Percentiles rank a stretch among this genome's conserved stretches.
Evolutionary conservation across 805 yeast species (phyloP).

Genomic region (Saturnispora sanitii): DNA sequence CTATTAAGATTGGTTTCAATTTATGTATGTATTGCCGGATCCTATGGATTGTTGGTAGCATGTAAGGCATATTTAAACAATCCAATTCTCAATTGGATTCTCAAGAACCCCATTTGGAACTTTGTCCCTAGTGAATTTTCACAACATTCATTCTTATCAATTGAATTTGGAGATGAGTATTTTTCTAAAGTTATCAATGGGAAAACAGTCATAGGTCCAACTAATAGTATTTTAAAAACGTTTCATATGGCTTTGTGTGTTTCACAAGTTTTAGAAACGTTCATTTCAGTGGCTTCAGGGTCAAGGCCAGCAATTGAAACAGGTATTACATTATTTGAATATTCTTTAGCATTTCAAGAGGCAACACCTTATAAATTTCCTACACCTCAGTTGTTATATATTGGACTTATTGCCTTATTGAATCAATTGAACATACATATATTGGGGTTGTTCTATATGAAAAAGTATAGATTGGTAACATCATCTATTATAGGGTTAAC

Average conservation of each 20-base stretch:
- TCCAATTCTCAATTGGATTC: slow-evolving; percentile 5
- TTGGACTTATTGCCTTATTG: slow-evolving; percentile 45
- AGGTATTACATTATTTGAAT: slow-evolving; percentile 66
- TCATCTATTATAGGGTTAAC: slow-evolving; percentile 49
- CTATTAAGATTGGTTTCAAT: slow-evolving; percentile 32
- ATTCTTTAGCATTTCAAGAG: slow-evolving; percentile 68
- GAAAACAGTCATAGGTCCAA: slow-evolving; percentile 29
- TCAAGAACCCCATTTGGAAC: slow-evolving; percentile 16
- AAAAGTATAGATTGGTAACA: slow-evolving; percentile 51
- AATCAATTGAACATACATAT: slow-evolving; percentile 56
- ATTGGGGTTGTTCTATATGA: slow-evolving; percentile 45
- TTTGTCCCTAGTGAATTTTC: slow-evolving; percentile 19
- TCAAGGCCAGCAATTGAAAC: slow-evolving; percentile 49
- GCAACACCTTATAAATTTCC: slow-evolving; percentile 43
- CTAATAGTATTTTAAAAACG: slow-evolving; percentile 47
- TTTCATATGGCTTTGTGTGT: slow-evolving; percentile 47
- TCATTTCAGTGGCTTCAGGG: slow-evolving; percentile 49
- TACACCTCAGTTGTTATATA: slow-evolving; percentile 40
- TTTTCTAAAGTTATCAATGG: slow-evolving; percentile 12
- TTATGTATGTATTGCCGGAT: slow-evolving; percentile 25
- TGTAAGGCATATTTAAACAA: slow-evolving; percentile 11
- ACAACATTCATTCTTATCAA: slow-evolving; percentile 20
- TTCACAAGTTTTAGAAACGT: slow-evolving; percentile 58
- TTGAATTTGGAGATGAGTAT: slow-evolving; percentile 17
- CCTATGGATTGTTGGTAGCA: slow-evolving; percentile 27